phyloP scores from a whole-genome alignment of 495 filamentous ascomycete species.

The Durotheca rogersii region DNA sequence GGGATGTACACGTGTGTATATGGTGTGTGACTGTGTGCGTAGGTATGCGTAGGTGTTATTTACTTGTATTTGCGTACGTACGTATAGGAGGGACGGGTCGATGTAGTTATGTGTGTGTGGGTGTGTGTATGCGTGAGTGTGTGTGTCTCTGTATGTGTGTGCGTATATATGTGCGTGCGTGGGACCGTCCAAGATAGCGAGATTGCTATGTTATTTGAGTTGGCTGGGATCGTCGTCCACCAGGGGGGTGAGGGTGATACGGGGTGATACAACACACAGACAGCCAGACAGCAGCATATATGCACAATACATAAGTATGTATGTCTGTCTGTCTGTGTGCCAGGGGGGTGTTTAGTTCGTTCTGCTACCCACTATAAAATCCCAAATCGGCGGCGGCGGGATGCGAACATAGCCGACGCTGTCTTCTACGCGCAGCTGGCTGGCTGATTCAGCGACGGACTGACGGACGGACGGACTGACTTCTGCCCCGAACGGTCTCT shows the following conservation, averaged over 20 bases:
- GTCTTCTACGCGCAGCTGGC: too few relatives aligned
- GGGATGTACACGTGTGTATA: too few relatives aligned
- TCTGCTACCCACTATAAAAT: constrained; percentile 27
- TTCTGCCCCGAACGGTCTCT: too few relatives aligned
- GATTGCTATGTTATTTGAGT: constrained; percentile 31
- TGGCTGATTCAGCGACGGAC: too few relatives aligned
- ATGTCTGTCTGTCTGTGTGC: too few relatives aligned
- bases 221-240: constrained; percentile 29
- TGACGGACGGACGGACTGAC: too few relatives aligned
- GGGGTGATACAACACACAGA: constrained; percentile 14
- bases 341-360: constrained; percentile 4
- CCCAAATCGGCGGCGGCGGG: constrained; percentile 17
- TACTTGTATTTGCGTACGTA: constrained; percentile 5
- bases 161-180: neutral
- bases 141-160: constrained; percentile 12
- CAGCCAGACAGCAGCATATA: constrained; percentile 9
- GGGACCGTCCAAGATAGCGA: constrained; percentile 21
- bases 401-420: constrained; percentile 1
- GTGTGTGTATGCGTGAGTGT: too few relatives aligned
- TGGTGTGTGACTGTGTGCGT: too few relatives aligned
- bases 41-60: too few relatives aligned
- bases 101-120: neutral
- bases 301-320: too few relatives aligned
- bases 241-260: constrained; percentile 11
- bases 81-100: too few relatives aligned